Evolutionary conservation across 75 land plant species (phyloP).

Genomic region (Pinus albicaulis): DNA sequence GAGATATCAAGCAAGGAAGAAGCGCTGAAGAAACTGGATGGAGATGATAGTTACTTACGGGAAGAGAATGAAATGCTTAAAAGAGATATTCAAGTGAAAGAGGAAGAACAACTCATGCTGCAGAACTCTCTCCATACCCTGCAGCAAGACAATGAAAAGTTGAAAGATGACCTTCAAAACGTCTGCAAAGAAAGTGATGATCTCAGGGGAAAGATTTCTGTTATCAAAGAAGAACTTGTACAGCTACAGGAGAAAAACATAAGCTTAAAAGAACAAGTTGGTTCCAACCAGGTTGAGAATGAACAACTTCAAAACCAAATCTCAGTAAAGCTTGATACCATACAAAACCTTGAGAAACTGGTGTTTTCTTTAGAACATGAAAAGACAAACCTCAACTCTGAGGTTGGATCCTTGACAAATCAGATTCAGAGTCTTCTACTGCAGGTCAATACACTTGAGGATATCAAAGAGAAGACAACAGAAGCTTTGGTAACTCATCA

Average conservation of each 20-base stretch:
- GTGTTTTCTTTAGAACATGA: constrained; percentile 1
- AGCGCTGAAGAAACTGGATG: background rate
- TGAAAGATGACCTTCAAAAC: constrained; percentile 3
- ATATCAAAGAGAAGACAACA: background rate
- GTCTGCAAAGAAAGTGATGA: background rate
- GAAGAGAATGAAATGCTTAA: background rate
- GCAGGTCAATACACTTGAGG: constrained; percentile 4
- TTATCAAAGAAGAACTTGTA: background rate
- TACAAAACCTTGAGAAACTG: constrained; percentile 1
- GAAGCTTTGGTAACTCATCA: constrained; percentile 1
- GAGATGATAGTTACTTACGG: constrained; percentile 2
- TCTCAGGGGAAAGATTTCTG: background rate
- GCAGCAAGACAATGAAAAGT: constrained; percentile 7
- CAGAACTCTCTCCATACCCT: constrained; percentile 3
- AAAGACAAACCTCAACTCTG: constrained; percentile 6
- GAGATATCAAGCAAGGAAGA: constrained; percentile 4
- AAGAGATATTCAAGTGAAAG: background rate
- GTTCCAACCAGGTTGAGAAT: background rate
- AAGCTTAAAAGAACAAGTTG: background rate
- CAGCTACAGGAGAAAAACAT: constrained; percentile 5
- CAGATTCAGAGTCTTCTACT: background rate
- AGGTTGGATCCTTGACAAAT: background rate
- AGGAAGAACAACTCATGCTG: background rate
- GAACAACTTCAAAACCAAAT: constrained; percentile 6
- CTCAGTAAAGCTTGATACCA: background rate